Evolutionary conservation across 768 basidiomycete species (phyloP), one percentile per base, ranked within the genome.

Genomic region (Chalciporus pseudorubinellus): DNA sequence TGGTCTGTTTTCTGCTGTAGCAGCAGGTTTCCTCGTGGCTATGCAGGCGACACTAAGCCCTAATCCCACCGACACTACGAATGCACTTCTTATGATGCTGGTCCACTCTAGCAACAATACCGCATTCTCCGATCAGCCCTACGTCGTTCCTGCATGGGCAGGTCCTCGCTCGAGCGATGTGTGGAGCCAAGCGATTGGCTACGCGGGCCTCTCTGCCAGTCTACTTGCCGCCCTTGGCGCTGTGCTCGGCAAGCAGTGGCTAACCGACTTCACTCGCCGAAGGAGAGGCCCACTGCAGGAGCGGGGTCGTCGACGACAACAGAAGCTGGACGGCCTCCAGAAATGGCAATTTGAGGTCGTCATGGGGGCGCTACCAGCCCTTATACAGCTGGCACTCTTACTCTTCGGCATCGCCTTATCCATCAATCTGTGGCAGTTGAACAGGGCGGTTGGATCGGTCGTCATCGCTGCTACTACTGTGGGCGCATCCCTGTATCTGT

Each of bases 1-100:
- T 29, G 75, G 74, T 66, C 60, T 76, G 9, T 76, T 76, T 56
- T 73, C 73, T 20, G 68, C 72, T 4, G 69, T 68, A 1, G 62
- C 73, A 13, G 71, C 69, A 3, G 63, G 73, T 1, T 76, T 76
- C 47, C 65, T 71, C 7, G 63, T 73, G 16, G 67, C 72, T 44
- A 71, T 68, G 14, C 70, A 73, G 50, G 58, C 65, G 28, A 53
- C 59, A 24, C 62, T 76, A 9, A 48, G 64, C n/a, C 63, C 61
- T 38, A 59, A 75, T 45, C 59, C 70, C 2, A 46, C 51, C 22
- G 62, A 66, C 8, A 54, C 53, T 14, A 64, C 63, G 10, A 56
- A 56, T 14, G 57, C 24, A 24, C 24, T 24, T 24, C 24, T 24
- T 24, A 24, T 24, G 24, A 24, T 24, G 24, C 24, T 59, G 10